A percentile compares a stretch with the other conserved stretches of the same genome.
Evolutionary conservation across 2,329 filamentous ascomycete species (phyloP).

Genomic region (Pseudonectria foliicola): DNA sequence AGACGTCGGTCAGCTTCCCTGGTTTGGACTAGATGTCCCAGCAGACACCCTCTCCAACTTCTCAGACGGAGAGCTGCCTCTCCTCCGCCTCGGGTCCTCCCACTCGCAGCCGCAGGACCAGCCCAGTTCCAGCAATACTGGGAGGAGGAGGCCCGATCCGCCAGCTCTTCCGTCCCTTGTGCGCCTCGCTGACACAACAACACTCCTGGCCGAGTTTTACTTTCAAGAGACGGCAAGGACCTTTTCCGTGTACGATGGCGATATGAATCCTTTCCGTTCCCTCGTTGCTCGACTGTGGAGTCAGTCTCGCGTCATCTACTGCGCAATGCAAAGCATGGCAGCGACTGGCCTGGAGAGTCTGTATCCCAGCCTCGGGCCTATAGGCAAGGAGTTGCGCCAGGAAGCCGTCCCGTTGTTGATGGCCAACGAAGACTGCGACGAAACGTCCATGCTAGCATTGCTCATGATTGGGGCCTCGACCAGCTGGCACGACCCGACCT

Average conservation of each 20-base stretch:
- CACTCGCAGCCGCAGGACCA: too few species aligned
- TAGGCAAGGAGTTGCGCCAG: conserved; percentile 5
- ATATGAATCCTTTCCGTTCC: conserved; percentile 9
- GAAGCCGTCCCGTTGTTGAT: conserved; percentile 6
- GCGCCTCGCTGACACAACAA: conserved; percentile 3
- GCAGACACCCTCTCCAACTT: too few species aligned
- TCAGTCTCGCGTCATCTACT: conserved; percentile 6
- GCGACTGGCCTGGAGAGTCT: conserved; percentile 6
- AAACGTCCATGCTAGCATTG: conserved; percentile 9
- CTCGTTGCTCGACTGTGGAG: conserved; percentile 7
- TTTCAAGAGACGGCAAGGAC: conserved; percentile 9
- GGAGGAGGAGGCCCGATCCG: not conserved
- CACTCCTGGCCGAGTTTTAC: conserved; percentile 8
- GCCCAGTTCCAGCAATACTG: not conserved
- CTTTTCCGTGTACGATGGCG: conserved; percentile 8
- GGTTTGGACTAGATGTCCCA: too few species aligned
- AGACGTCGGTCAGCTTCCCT: too few species aligned
- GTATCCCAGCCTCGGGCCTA: conserved; percentile 5
- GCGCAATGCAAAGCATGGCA: conserved; percentile 10
- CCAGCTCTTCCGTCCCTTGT: not conserved
- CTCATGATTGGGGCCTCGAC: conserved; percentile 9
- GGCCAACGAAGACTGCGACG: conserved; percentile 3
- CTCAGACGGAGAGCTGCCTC: too few species aligned
- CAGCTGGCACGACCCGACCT: conserved; percentile 8
- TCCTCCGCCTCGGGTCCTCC: too few species aligned